Evolutionary conservation across 2,329 filamentous ascomycete species (phyloP).

Genomic region (Colletotrichum kahawae): DNA sequence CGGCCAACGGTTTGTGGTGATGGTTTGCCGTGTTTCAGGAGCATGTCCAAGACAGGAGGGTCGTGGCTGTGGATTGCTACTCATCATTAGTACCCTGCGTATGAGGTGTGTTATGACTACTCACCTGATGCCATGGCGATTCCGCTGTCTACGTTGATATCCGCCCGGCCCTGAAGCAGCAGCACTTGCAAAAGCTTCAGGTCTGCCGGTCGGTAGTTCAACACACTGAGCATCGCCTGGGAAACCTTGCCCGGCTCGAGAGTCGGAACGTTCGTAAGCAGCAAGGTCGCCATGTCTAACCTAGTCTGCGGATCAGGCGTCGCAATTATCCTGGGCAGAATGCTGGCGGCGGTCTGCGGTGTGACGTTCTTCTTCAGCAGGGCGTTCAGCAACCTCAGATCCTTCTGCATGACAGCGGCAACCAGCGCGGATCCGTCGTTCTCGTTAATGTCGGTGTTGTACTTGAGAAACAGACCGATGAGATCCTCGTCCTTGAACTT

Average conservation of each 20-base stretch:
- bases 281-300: constrained; percentile 50
- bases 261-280: constrained; percentile 51
- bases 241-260: constrained; percentile 47
- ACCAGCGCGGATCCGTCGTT: constrained; percentile 55
- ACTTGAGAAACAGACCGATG: constrained; percentile 55
- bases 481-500: constrained; percentile 54
- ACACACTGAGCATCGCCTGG: constrained; percentile 43
- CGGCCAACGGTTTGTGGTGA: constrained; percentile 45
- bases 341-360: constrained; percentile 51
- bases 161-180: constrained; percentile 55
- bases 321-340: constrained; percentile 53
- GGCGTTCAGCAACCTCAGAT: constrained; percentile 48
- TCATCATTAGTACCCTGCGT: not conserved
- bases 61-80: constrained; percentile 48
- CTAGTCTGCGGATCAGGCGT: constrained; percentile 46
- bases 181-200: constrained; percentile 53
- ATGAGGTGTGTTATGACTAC: not conserved
- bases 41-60: constrained; percentile 50
- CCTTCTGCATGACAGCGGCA: constrained; percentile 52
- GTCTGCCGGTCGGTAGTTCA: constrained; percentile 54
- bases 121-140: constrained; percentile 43
- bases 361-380: constrained; percentile 51
- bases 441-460: constrained; percentile 60
- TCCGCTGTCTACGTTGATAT: constrained; percentile 56
- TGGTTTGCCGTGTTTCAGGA: constrained; percentile 52